Percentiles rank a stretch among this genome's conserved stretches.
Conservation (phyloP, 805 yeast species). For the Candida silvatica region DNA sequence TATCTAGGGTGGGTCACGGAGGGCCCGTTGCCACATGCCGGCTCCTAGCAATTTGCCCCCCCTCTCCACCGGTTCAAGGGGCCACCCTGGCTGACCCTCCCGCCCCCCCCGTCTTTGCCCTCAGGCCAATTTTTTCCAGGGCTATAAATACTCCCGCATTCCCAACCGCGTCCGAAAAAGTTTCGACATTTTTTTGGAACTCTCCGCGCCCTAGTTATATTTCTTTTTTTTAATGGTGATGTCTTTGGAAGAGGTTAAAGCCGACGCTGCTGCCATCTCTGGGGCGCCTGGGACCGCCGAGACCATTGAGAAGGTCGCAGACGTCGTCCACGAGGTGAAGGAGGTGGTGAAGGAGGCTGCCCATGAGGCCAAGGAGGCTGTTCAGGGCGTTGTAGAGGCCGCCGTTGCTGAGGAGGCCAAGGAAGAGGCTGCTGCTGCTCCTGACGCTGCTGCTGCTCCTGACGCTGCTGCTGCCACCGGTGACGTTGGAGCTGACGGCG, state of each 20-base stretch:
- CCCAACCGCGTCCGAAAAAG: background rate
- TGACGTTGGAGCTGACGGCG: background rate
- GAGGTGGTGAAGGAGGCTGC: background rate
- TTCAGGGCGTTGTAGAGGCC: conserved; percentile 1
- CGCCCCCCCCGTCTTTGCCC: no score
- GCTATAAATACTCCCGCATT: conserved; percentile 1
- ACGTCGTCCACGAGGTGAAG: background rate
- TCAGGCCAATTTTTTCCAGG: background rate
- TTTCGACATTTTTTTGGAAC: no score
- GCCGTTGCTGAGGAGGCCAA: background rate
- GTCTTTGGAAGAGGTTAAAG: conserved; percentile 18
- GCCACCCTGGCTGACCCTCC: background rate
- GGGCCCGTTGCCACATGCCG: no score
- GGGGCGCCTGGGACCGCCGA: conserved; percentile 1
- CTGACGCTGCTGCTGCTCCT: background rate
- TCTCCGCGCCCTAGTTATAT: no score
- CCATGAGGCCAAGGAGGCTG: conserved; percentile 7
- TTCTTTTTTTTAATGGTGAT: no score
- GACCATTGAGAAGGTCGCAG: conserved; percentile 2
- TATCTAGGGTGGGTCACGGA: no score
- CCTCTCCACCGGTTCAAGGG: no score
- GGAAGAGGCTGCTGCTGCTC: background rate
- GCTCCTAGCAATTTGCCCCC: no score
- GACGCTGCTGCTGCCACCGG: no score
- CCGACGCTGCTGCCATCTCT: background rate